Evolutionary conservation across 352 stramenopile genomes (phyloP), one percentile per base, ranked within the genome.

Genomic region (Globisporangium lucens): DNA sequence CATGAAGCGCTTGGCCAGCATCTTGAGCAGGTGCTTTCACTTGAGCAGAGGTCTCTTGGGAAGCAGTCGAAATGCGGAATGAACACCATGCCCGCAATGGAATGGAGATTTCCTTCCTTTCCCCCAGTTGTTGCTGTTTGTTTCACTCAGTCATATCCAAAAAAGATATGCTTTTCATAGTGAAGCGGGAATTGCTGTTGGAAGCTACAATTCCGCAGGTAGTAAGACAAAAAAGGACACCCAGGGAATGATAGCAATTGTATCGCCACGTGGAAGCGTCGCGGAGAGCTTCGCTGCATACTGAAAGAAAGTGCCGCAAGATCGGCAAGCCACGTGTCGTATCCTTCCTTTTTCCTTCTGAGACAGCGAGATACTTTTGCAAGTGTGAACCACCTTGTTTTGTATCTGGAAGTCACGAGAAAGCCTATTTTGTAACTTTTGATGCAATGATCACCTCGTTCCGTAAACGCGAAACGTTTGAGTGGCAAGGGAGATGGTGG

Each of bases 1-100:
- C 35, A 76, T 65, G 24, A 78, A 73, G 63, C 80, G 77, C 77
- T 90, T 93, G 63, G 87, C 68, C 46, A 89, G 79, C 82, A 90
- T 92, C 47, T 66, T 60, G 53, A 65, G 38, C 49, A 35, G n/a
- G 15, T 12, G 56, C 43, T 51, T 73, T 62, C 61, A 20, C 67
- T 56, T 61, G 56, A 49, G 63, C 35, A 29, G 61, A 51, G 43
- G 17, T 51, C 43, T 51, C 43, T 51, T 51, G 43, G 43, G 43
- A 51, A 53, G 61, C 52, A 67, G 58, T 69, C 65, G 65, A 81
- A 82, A 85, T 81, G 67, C 73, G 76, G 82, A 87, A 70, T 82
- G 75, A 76, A 15, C 43, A 13, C 43, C 4, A n/a, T 41, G 53
- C 7, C 3, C 20, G 5, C 8, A n/a, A 17, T 4, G 53, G 53